Evolutionary conservation across 148 eudicot species (phyloP), one percentile per base, ranked within the genome.

Genomic region (Cornus kousa): DNA sequence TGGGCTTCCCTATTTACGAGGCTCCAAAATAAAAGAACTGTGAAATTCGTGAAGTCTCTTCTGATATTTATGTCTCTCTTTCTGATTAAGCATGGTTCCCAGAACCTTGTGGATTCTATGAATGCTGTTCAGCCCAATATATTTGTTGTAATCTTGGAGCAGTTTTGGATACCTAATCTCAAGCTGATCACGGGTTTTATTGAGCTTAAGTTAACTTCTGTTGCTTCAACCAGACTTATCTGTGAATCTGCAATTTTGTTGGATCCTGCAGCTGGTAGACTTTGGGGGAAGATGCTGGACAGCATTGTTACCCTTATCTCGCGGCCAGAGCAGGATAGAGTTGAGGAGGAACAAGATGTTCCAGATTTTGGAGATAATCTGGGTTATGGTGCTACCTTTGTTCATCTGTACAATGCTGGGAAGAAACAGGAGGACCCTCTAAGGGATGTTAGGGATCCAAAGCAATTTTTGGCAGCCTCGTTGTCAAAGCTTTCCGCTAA

Each of bases 201-300:
- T 82, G 99, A 96, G 81, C 83, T 94, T 40, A 96, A 96, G 82
- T 85, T 96, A 73, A 86, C 95, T 69, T 84, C 98, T 13, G 97
- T 96, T 80, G 95, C 98, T 77, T 90, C 99, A 72, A 89, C 91
- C 16, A 96, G 82, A 82, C 92, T 96, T 60, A 82, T 96, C 32
- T 93, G 97, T 78, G 98, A 96, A 87, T 89, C 87, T 72, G 86
- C 90, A 62, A 79, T 84, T 53, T 80, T 90, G 59, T 43, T 88
- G 83, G 90, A 92, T 80, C 89, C 99, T 77, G 81, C 83, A 32
- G 78, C 86, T 79, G 78, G 87, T 80, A 79, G 64, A 46, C 83
- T 80, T 48, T 93, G 99, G 97, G 99, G 97, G 75, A 92, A 87
- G 84, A 83, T 96, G 97, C 83, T 96, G 68, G 95, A 96, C 83